Evolutionary conservation across 805 yeast species (phyloP).

Genomic region (Dipodascus albidus): DNA sequence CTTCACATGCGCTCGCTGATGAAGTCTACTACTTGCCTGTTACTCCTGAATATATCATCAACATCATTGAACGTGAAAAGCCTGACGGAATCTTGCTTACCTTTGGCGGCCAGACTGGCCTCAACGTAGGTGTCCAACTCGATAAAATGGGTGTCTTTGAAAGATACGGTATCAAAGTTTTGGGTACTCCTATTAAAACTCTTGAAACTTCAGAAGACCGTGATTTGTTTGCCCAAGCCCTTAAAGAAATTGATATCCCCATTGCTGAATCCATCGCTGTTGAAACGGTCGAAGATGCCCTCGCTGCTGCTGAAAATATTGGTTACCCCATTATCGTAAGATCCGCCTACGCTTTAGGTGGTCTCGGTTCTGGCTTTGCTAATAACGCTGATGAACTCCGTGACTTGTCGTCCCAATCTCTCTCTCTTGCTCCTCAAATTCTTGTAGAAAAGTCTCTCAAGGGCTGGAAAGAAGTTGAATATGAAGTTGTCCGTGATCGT

Average conservation of each 20-base stretch:
- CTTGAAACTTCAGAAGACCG: constrained; percentile 96
- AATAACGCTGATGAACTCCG: constrained; percentile 68
- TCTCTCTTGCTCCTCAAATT: constrained; percentile 87
- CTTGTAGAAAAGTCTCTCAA: constrained; percentile 92
- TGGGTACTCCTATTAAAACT: constrained; percentile 96
- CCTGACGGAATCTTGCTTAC: constrained; percentile 95
- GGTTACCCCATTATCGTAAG: constrained; percentile 96
- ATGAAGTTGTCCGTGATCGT: constrained; percentile 95
- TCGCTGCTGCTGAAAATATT: constrained; percentile 74
- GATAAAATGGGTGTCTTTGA: constrained; percentile 92
- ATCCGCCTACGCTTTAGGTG: constrained; percentile 96
- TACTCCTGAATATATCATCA: constrained; percentile 90
- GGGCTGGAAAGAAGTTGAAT: constrained; percentile 99
- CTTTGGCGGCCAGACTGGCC: constrained; percentile 97
- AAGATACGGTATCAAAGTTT: constrained; percentile 81
- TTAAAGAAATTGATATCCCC: constrained; percentile 90
- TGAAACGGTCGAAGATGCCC: constrained; percentile 83
- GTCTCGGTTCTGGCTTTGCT: constrained; percentile 96
- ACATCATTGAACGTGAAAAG: constrained; percentile 88
- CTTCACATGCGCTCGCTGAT: constrained; percentile 90
- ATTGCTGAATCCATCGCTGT: constrained; percentile 97
- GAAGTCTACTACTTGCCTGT: constrained; percentile 94
- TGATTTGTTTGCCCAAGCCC: constrained; percentile 88
- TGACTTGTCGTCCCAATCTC: constrained; percentile 80
- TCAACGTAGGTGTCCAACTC: constrained; percentile 90